Percentiles rank a stretch among this genome's conserved stretches.
phyloP scores from a whole-genome alignment of 352 stramenopile species.

The Peronospora farinosa region DNA sequence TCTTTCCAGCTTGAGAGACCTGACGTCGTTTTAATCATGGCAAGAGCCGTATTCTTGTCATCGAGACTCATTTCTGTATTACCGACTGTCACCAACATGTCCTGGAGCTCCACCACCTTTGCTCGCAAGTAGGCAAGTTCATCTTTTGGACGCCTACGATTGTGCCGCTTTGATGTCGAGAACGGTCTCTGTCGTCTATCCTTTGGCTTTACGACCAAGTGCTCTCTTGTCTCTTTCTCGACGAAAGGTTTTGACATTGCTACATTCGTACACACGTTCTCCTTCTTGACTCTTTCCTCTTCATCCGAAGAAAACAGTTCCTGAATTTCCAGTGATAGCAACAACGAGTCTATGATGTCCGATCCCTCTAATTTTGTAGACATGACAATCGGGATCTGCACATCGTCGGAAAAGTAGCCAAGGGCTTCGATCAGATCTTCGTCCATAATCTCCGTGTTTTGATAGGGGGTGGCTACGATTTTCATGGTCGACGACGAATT shows the following conservation, averaged over 20 bases:
- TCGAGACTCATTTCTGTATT: background rate
- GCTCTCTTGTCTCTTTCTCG: background rate
- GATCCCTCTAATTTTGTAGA: constrained; percentile 1
- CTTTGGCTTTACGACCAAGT: constrained; percentile 13
- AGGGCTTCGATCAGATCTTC: constrained; percentile 25
- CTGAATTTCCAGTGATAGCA: constrained; percentile 22
- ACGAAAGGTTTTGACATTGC: background rate
- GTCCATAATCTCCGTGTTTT: constrained; percentile 2
- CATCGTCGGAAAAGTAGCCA: constrained; percentile 19
- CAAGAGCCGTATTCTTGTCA: constrained; percentile 1
- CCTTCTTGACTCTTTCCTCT: background rate
- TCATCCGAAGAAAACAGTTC: constrained; percentile 9
- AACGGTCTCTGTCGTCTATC: constrained; percentile 15
- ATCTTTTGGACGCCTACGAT: constrained; percentile 30
- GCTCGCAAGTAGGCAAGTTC: constrained; percentile 29
- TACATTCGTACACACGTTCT: background rate
- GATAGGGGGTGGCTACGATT: background rate
- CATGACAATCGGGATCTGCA: background rate
- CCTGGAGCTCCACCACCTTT: constrained; percentile 23
- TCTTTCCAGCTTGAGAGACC: constrained; percentile 19
- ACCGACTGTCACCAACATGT: constrained; percentile 14
- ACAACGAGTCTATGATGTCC: constrained; percentile 14
- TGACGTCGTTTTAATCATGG: background rate
- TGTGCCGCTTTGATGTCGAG: constrained; percentile 20
- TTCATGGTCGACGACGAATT: background rate